Evolutionary conservation across 129 eudicot species (phyloP).

Genomic region (Dittrichia graveolens): DNA sequence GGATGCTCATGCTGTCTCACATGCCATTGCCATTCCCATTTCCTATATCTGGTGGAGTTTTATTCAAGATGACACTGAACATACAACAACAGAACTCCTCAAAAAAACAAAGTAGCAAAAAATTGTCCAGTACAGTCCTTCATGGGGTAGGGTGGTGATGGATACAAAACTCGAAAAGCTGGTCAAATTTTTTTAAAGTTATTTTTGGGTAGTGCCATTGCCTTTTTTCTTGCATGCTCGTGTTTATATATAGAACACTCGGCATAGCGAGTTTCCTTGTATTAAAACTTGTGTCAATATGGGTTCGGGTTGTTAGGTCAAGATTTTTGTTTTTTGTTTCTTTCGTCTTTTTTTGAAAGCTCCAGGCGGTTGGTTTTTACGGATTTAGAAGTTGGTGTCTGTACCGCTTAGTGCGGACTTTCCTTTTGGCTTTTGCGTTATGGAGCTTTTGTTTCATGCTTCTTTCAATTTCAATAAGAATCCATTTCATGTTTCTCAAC

Average conservation of each 20-base stretch:
- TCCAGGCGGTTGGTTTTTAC: slow-evolving; percentile 49
- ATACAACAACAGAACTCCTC: slow-evolving; percentile 56
- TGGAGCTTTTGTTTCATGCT: slow-evolving; percentile 40
- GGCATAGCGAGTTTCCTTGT: slow-evolving; percentile 52
- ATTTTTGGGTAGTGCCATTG: slow-evolving; percentile 11
- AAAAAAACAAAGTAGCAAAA: slow-evolving; percentile 64
- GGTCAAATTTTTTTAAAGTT: slow-evolving; percentile 18
- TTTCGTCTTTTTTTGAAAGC: slow-evolving; percentile 34
- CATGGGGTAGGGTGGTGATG: background rate
- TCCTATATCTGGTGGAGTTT: slow-evolving; percentile 89
- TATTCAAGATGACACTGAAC: slow-evolving; percentile 78
- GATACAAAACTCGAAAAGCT: slow-evolving; percentile 20
- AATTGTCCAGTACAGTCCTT: background rate
- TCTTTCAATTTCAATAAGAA: slow-evolving; percentile 32
- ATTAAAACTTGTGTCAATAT: slow-evolving; percentile 34
- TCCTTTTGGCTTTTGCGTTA: slow-evolving; percentile 38
- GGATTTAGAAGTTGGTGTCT: slow-evolving; percentile 39
- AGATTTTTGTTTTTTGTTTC: slow-evolving; percentile 17
- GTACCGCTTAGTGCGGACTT: slow-evolving; percentile 45
- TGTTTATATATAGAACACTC: slow-evolving; percentile 40
- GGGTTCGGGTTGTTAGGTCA: slow-evolving; percentile 34
- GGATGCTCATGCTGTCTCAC: slow-evolving; percentile 85
- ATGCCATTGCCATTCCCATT: slow-evolving; percentile 74
- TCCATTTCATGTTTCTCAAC: slow-evolving; percentile 18
- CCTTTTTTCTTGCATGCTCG: slow-evolving; percentile 53